These are phyloP conservation scores for Chalciporus chontae DNA, from an alignment of 768 basidiomycete genomes.

Conservation along the genomic window DNA sequence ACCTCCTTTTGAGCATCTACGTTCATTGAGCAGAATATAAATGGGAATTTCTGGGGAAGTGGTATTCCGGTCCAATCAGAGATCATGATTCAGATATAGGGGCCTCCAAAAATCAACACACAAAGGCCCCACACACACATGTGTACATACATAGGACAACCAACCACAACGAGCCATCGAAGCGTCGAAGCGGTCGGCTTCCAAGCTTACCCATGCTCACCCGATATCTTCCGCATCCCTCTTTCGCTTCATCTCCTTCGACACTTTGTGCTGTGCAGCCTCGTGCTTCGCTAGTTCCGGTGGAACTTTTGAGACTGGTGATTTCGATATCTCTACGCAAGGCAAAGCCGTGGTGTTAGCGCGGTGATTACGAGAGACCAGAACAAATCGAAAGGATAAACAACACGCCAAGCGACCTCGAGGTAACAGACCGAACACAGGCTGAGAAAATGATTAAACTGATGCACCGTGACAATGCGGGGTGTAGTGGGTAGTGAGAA, in stretches of 20 bases:
- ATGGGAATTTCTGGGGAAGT: too few species aligned
- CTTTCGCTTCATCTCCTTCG: slow-evolving; percentile 94
- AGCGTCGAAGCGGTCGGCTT: background rate
- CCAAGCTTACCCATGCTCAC: slow-evolving; percentile 21
- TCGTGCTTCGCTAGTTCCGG: slow-evolving; percentile 88
- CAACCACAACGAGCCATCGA: background rate
- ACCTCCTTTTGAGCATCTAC: too few species aligned
- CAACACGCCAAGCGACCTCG: background rate
- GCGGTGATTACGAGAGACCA: background rate
- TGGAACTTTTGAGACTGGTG: slow-evolving; percentile 87
- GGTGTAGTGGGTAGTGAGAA: background rate
- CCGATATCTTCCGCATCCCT: slow-evolving; percentile 78
- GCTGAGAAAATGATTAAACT: background rate
- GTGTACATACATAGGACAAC: background rate
- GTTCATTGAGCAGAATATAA: too few species aligned
- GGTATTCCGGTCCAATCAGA: too few species aligned
- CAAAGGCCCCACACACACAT: background rate
- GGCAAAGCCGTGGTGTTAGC: slow-evolving; percentile 12
- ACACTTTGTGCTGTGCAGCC: slow-evolving; percentile 85
- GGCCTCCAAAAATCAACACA: background rate
- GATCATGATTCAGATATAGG: too few species aligned
- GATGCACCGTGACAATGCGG: background rate
- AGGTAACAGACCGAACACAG: background rate
- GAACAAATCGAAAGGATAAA: too few species aligned
- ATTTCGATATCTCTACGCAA: slow-evolving; percentile 82